Percentiles rank a stretch among this genome's conserved stretches.
Evolutionary conservation across 495 filamentous ascomycete species (phyloP).

Genomic region (Lasiosphaeris hirsuta): DNA sequence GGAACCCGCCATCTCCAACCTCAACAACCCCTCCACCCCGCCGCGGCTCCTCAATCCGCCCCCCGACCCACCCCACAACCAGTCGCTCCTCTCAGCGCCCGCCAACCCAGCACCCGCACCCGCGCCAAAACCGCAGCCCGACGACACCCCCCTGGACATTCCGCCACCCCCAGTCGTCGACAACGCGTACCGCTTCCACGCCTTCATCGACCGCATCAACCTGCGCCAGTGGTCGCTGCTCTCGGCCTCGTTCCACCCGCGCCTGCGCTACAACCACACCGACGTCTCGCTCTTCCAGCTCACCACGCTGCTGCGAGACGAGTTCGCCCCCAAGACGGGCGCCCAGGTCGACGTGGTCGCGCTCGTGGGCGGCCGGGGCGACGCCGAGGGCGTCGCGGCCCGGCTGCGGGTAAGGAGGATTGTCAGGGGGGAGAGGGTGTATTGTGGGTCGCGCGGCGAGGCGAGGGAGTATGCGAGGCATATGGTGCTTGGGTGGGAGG

Average conservation of each 20-base stretch:
- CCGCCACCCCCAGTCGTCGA: conserved; percentile 6
- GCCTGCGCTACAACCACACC: conserved; percentile 24
- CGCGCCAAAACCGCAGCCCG: no score
- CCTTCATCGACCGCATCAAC: conserved; percentile 22
- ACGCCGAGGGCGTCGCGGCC: no score
- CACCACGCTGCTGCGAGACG: conserved; percentile 17
- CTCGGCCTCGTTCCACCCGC: conserved; percentile 12
- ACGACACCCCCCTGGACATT: no score
- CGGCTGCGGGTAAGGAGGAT: no score
- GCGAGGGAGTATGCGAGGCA: neutral
- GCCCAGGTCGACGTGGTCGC: conserved; percentile 19
- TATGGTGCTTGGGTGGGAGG: conserved; percentile 35
- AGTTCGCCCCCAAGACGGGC: conserved; percentile 16
- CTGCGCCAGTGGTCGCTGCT: conserved; percentile 18
- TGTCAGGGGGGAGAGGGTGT: no score
- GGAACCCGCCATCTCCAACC: no score
- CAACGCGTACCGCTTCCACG: conserved; percentile 16
- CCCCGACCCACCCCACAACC: no score
- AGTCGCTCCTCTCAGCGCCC: no score
- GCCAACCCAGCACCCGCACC: no score
- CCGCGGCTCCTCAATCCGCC: no score
- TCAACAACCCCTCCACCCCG: no score
- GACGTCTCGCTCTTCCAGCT: conserved; percentile 22
- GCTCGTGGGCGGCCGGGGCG: conserved; percentile 12
- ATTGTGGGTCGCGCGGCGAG: no score